These are phyloP conservation scores for Suillus placidus DNA, from an alignment of 768 basidiomycete species.

Conservation along the genomic window DNA sequence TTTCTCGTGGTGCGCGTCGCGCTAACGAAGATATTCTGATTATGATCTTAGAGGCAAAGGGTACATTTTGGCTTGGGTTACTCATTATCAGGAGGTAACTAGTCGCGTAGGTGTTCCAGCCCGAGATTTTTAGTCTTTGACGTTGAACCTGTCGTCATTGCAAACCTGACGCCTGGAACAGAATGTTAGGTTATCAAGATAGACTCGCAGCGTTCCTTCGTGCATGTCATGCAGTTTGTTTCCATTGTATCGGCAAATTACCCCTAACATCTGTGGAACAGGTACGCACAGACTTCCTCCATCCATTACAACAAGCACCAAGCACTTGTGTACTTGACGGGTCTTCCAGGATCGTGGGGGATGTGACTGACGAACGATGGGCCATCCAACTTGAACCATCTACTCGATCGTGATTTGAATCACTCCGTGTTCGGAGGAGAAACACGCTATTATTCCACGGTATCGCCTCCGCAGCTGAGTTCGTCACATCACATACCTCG, in stretches of 20 bases:
- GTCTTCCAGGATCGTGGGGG: no score
- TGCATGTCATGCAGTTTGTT: not conserved
- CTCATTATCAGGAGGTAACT: not conserved
- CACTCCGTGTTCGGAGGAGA: not conserved
- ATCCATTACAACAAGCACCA: no score
- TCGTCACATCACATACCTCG: not conserved
- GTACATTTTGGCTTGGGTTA: not conserved
- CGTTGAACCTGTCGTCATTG: not conserved
- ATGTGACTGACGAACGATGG: no score
- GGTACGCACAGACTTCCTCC: not conserved
- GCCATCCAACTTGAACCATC: not conserved
- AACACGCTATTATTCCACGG: not conserved
- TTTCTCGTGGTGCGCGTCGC: not conserved
- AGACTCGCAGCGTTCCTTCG: not conserved
- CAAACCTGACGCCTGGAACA: not conserved
- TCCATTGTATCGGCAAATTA: not conserved
- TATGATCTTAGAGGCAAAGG: not conserved
- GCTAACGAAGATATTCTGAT: not conserved
- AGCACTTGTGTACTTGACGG: no score
- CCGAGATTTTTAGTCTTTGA: not conserved
- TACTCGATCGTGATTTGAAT: not conserved
- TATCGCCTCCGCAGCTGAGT: not conserved
- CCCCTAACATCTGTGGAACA: not conserved
- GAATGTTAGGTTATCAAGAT: not conserved
- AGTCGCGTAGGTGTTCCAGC: not conserved